A percentile compares a stretch with the other conserved stretches of the same genome.
Conservation (phyloP, 257 asterid species). For the Eustoma russellianum region DNA sequence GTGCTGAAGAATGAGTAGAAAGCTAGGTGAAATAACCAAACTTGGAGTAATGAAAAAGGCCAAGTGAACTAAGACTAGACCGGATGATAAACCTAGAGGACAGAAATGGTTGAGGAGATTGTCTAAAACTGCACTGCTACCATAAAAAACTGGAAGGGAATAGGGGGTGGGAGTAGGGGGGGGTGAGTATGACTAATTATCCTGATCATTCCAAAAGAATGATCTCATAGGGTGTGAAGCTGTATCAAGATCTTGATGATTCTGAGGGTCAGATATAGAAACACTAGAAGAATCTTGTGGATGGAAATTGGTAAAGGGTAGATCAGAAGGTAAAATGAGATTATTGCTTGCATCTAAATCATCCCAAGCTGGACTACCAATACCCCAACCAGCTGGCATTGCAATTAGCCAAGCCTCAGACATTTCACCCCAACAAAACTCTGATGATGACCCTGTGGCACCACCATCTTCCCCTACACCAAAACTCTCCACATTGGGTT, state of each 20-base stretch:
- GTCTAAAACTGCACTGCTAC: no score
- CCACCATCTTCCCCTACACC: constrained; percentile 5
- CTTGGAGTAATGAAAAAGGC: not conserved
- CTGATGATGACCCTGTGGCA: constrained; percentile 26
- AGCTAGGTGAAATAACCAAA: no score
- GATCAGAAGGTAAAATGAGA: constrained; percentile 51
- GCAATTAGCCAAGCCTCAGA: constrained; percentile 54
- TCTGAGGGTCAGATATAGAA: constrained; percentile 19
- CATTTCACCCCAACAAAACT: constrained; percentile 74
- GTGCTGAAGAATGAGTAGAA: not conserved
- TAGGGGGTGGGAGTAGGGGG: no score
- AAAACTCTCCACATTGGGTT: constrained; percentile 18
- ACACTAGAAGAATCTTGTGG: constrained; percentile 21
- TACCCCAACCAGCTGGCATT: constrained; percentile 82
- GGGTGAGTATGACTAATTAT: not conserved
- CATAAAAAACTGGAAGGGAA: no score
- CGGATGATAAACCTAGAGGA: no score
- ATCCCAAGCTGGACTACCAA: constrained; percentile 87
- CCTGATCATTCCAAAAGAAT: constrained; percentile 31
- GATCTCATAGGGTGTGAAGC: constrained; percentile 32
- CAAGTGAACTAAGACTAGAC: no score
- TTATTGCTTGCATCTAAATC: constrained; percentile 50
- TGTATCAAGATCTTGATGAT: constrained; percentile 31
- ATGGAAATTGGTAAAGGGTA: constrained; percentile 39
- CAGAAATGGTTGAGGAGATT: no score